Evolutionary conservation across 257 asterid genomes (phyloP).

Genomic region (Scutellaria galericulata): DNA sequence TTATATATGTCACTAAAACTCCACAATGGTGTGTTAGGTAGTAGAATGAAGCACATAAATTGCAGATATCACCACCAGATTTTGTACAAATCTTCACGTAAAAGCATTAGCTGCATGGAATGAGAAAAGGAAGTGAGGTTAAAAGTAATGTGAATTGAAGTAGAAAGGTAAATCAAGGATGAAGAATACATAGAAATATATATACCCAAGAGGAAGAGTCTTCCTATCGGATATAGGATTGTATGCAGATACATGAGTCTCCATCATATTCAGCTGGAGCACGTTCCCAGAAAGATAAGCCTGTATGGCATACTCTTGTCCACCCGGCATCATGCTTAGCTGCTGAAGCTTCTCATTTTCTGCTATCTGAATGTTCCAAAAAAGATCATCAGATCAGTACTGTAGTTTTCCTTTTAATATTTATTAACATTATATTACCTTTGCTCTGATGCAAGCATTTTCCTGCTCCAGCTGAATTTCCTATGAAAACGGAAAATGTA

Average conservation of each 20-base stretch:
- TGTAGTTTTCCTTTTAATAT: too few species aligned
- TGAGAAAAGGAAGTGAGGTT: conserved; percentile 2
- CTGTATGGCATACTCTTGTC: conserved; percentile 61
- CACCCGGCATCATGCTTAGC: conserved; percentile 69
- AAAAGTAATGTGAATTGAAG: neutral
- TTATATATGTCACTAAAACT: neutral
- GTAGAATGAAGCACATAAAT: neutral
- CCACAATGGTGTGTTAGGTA: neutral
- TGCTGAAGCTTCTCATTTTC: conserved; percentile 60
- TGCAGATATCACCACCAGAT: neutral
- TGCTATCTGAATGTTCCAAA: conserved; percentile 36
- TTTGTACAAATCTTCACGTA: neutral
- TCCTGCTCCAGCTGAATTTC: conserved; percentile 81
- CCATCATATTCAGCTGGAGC: conserved; percentile 66
- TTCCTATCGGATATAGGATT: conserved; percentile 47
- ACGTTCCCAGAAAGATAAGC: conserved; percentile 54
- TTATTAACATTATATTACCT: conserved; percentile 45
- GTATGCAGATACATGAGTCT: conserved; percentile 37
- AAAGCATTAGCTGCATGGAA: conserved; percentile 31
- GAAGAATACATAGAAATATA: neutral
- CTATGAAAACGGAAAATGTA: conserved; percentile 14
- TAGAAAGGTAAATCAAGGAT: neutral
- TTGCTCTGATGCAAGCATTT: conserved; percentile 75
- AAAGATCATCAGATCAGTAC: too few species aligned
- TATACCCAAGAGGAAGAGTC: conserved; percentile 48